Evolutionary conservation across 139 green algal genomes (phyloP).

Genomic region (Chlorella sp.): DNA sequence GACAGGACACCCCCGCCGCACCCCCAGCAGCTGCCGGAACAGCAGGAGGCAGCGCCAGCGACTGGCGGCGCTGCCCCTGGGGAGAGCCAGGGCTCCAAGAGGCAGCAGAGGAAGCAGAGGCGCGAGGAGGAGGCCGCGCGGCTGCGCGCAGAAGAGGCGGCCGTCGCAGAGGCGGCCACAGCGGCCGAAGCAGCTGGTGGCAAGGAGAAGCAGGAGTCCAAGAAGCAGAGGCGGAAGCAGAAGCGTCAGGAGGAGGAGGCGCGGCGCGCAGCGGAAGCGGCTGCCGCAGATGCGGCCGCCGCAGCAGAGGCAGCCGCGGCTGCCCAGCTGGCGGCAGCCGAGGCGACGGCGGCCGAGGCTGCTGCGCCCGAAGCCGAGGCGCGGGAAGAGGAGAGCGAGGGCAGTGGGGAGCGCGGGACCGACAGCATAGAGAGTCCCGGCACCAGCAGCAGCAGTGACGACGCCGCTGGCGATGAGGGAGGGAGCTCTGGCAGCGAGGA

Average conservation of each 20-base stretch:
- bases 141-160: background rate
- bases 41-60: background rate
- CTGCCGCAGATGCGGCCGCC: background rate
- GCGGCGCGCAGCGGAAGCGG: background rate
- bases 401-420: background rate
- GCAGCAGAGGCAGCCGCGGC: background rate
- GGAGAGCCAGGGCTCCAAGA: no score
- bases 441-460: slow-evolving; percentile 1
- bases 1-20: background rate
- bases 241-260: background rate
- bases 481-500: no score
- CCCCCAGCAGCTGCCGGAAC: slow-evolving; percentile 1
- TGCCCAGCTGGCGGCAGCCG: background rate
- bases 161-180: background rate
- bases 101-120: background rate
- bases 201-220: slow-evolving; percentile 1
- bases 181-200: background rate
- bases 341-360: background rate
- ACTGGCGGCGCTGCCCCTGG: no score
- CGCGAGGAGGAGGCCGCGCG: background rate
- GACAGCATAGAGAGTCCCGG: background rate
- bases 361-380: background rate
- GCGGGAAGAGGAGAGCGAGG: background rate
- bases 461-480: no score
- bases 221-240: background rate